A percentile compares a stretch with the other conserved stretches of the same genome.
phyloP scores from a whole-genome alignment of 1,284 basidiomycete species.

The Ganoderma resinaceum region DNA sequence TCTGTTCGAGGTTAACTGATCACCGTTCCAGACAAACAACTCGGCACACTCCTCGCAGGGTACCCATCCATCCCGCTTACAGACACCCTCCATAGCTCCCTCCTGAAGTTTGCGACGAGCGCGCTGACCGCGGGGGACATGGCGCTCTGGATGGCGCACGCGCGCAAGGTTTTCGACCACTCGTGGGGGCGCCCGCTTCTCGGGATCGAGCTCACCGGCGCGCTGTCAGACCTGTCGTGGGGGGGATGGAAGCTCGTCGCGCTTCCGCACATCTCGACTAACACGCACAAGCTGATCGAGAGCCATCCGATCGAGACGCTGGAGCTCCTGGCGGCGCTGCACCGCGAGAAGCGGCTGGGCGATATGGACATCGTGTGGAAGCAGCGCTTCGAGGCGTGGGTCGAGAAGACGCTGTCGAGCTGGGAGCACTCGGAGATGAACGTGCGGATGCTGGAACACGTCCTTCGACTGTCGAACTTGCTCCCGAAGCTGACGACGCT shows the following conservation, averaged over 20 bases:
- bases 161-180: constrained; percentile 63
- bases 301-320: constrained; percentile 49
- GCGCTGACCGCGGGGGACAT: constrained; percentile 68
- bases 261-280: constrained; percentile 60
- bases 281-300: constrained; percentile 54
- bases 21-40: constrained; percentile 52
- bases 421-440: constrained; percentile 46
- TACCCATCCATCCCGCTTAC: constrained; percentile 49
- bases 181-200: constrained; percentile 51
- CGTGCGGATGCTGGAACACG: constrained; percentile 54
- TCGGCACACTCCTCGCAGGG: constrained; percentile 52
- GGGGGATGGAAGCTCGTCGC: constrained; percentile 76
- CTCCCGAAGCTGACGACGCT: constrained; percentile 52
- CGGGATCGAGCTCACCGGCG: constrained; percentile 60
- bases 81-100: constrained; percentile 45
- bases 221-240: constrained; percentile 70
- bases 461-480: constrained; percentile 59
- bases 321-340: constrained; percentile 58
- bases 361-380: constrained; percentile 67
- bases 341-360: constrained; percentile 52
- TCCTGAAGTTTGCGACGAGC: constrained; percentile 59
- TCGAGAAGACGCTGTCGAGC: constrained; percentile 42
- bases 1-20: neutral
- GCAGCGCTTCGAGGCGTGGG: constrained; percentile 55
- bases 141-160: constrained; percentile 66